Percentiles rank a stretch among this genome's conserved stretches.
Conservation (phyloP, 148 eudicot species). For the Chenopodium quinoa region DNA sequence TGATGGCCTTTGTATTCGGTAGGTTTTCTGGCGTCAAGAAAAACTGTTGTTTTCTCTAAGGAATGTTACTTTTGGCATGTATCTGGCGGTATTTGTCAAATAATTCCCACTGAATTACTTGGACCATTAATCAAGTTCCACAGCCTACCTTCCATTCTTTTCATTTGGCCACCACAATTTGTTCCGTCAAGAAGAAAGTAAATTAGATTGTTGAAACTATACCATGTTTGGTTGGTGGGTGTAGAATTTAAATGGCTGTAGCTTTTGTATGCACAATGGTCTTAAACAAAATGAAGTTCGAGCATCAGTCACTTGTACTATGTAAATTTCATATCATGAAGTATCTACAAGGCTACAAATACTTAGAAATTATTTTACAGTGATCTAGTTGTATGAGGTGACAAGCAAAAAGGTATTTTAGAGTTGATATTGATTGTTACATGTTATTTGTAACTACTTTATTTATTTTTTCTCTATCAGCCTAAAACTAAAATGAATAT, state of each 20-base stretch:
- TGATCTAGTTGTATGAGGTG: background rate
- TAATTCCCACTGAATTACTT: background rate
- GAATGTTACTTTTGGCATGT: background rate
- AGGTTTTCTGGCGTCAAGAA: too few relatives aligned
- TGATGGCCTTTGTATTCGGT: background rate
- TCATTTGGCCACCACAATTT: background rate
- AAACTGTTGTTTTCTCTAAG: background rate
- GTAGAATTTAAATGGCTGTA: too few relatives aligned
- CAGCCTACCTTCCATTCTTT: background rate
- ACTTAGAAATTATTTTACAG: background rate
- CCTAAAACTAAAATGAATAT: background rate
- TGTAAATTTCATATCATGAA: too few relatives aligned
- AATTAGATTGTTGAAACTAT: background rate
- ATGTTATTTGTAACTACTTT: too few relatives aligned
- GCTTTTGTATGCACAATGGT: too few relatives aligned
- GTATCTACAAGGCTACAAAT: too few relatives aligned
- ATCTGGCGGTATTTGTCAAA: background rate
- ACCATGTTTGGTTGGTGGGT: background rate
- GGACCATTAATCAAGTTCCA: background rate
- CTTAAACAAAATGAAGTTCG: background rate
- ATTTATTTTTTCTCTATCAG: too few relatives aligned
- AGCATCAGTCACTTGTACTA: background rate
- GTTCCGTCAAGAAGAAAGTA: background rate
- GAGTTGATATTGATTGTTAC: too few relatives aligned
- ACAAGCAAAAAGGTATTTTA: too few relatives aligned